These are phyloP conservation scores for Hypoxylon sp. DNA, from an alignment of 2,329 filamentous ascomycete species.

Conservation along the genomic window DNA sequence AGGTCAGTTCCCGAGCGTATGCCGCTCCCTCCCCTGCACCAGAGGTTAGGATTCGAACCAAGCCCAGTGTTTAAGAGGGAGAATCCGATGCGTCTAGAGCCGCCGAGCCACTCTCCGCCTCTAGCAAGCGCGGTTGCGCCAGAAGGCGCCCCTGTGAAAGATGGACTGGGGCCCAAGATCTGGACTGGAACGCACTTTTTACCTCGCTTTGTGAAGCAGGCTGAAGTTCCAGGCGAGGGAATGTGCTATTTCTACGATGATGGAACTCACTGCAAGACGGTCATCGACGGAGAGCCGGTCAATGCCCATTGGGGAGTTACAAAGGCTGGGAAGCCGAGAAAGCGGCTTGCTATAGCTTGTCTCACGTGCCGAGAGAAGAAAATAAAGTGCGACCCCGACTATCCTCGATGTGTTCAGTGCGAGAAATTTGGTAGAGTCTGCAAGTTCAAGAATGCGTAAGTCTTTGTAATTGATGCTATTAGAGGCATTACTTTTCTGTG, in stretches of 20 bases:
- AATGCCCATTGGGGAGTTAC: conserved; percentile 95
- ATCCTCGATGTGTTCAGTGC: conserved; percentile 89
- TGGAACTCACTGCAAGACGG: conserved; percentile 83
- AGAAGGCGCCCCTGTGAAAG: conserved; percentile 67
- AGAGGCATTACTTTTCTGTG: neutral
- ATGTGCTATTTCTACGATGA: conserved; percentile 90
- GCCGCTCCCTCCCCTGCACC: conserved; percentile 48
- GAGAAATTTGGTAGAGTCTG: conserved; percentile 90
- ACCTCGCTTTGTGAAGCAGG: conserved; percentile 74
- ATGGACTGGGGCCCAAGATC: conserved; percentile 76
- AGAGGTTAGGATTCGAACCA: conserved; percentile 47
- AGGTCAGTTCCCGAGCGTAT: conserved; percentile 49
- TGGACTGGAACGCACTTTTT: conserved; percentile 78
- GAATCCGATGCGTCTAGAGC: conserved; percentile 45
- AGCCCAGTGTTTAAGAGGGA: conserved; percentile 49
- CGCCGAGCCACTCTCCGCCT: conserved; percentile 51
- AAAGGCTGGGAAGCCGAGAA: conserved; percentile 93
- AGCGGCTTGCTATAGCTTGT: conserved; percentile 86
- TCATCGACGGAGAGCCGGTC: conserved; percentile 87
- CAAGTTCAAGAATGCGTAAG: conserved; percentile 88
- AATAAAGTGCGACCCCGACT: conserved; percentile 94
- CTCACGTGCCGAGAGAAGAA: conserved; percentile 96
- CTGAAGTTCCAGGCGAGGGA: conserved; percentile 82
- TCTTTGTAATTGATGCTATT: conserved; percentile 49
- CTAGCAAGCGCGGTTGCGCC: conserved; percentile 53